A percentile compares a stretch with the other conserved stretches of the same genome.
Conservation (phyloP, 2,329 filamentous ascomycete species). For the Didymella keratinophila region DNA sequence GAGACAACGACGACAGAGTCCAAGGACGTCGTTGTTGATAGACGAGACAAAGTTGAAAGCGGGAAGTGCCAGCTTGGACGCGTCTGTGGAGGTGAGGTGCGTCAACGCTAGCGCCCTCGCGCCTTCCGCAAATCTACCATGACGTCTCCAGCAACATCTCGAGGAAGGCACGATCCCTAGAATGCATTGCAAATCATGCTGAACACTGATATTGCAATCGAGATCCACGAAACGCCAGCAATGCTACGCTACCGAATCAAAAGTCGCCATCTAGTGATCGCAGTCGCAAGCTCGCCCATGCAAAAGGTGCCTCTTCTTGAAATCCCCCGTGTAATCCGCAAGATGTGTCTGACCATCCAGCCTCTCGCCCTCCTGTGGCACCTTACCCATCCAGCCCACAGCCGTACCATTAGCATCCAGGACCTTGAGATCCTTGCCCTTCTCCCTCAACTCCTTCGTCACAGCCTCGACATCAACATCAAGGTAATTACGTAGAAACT, state of each 20-base stretch:
- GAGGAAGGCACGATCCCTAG: neutral
- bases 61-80: too few species aligned
- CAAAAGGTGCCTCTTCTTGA: constrained; percentile 43
- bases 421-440: constrained; percentile 51
- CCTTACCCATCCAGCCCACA: constrained; percentile 54
- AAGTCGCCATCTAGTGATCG: constrained; percentile 29
- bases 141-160: neutral
- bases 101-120: neutral
- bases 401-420: constrained; percentile 36
- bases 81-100: neutral
- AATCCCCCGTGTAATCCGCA: constrained; percentile 48
- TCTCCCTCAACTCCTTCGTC: constrained; percentile 75
- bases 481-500: constrained; percentile 81
- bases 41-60: too few species aligned
- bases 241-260: constrained; percentile 6
- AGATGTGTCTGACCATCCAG: constrained; percentile 58
- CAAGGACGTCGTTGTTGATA: too few species aligned
- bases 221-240: constrained; percentile 5
- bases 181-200: neutral
- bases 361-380: constrained; percentile 52
- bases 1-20: too few species aligned
- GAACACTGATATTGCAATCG: neutral
- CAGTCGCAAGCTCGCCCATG: constrained; percentile 44
- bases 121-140: neutral
- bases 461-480: constrained; percentile 79